phyloP scores from a whole-genome alignment of 1,284 basidiomycete genomes.

The Megacollybia platyphylla region DNA sequence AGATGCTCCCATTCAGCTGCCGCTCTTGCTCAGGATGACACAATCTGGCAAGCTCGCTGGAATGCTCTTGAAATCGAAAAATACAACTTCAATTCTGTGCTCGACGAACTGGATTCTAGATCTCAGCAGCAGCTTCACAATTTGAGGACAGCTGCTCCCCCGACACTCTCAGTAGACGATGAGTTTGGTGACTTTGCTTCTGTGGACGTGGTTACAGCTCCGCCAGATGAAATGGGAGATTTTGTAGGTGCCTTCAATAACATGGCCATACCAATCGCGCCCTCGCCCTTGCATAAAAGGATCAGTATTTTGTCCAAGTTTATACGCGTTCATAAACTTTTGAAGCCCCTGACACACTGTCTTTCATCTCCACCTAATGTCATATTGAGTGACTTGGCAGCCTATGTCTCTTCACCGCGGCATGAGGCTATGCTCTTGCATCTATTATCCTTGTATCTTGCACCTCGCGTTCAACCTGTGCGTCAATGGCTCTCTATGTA shows the following conservation, averaged over 20 bases:
- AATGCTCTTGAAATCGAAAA: slow-evolving; percentile 40
- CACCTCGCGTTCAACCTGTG: slow-evolving; percentile 51
- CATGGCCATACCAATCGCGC: slow-evolving; percentile 10
- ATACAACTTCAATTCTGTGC: slow-evolving; percentile 29
- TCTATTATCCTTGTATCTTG: slow-evolving; percentile 65
- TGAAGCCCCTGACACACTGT: slow-evolving; percentile 45
- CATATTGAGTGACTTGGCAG: slow-evolving; percentile 41
- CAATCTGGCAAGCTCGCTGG: slow-evolving; percentile 68
- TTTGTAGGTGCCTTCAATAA: slow-evolving; percentile 33
- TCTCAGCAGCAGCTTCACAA: slow-evolving; percentile 22
- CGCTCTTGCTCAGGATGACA: slow-evolving; percentile 55
- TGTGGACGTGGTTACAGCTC: slow-evolving; percentile 27
- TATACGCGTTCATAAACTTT: slow-evolving; percentile 50
- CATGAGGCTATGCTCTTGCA: slow-evolving; percentile 53
- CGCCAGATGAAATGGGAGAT: slow-evolving; percentile 38
- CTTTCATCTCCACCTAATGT: slow-evolving; percentile 44
- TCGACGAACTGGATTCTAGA: slow-evolving; percentile 49
- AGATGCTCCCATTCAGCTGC: slow-evolving; percentile 53
- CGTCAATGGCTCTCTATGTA: slow-evolving; percentile 50
- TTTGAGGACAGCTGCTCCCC: slow-evolving; percentile 28
- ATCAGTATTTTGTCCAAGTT: slow-evolving; percentile 33
- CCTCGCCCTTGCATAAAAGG: slow-evolving; percentile 11
- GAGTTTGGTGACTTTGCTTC: slow-evolving; percentile 86
- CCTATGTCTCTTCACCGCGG: slow-evolving; percentile 24
- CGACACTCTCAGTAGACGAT: slow-evolving; percentile 57